phyloP scores from a whole-genome alignment of 768 basidiomycete genomes.

The Boletus sensibilis region DNA sequence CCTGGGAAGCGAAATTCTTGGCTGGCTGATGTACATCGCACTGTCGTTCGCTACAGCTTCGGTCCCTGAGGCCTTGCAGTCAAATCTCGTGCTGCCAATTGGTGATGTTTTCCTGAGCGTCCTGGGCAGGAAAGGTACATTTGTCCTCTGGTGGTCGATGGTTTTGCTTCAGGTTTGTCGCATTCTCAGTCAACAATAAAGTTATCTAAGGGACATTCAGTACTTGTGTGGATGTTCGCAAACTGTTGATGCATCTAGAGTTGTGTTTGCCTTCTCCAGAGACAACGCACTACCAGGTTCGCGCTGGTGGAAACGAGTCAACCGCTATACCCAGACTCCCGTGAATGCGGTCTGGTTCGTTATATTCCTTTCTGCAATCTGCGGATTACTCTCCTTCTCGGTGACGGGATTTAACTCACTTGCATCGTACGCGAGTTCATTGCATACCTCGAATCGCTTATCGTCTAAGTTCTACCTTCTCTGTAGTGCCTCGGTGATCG shows the following conservation, averaged over 20 bases:
- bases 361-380: slow-evolving; percentile 29
- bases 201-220: slow-evolving; percentile 18
- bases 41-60: slow-evolving; percentile 44
- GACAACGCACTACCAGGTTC: slow-evolving; percentile 41
- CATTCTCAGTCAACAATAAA: background rate
- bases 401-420: slow-evolving; percentile 33
- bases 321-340: slow-evolving; percentile 33
- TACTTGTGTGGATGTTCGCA: slow-evolving; percentile 47
- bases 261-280: slow-evolving; percentile 44
- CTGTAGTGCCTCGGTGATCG: slow-evolving; percentile 33
- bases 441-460: background rate
- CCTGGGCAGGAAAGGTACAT: slow-evolving; percentile 41
- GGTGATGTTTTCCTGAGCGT: slow-evolving; percentile 42
- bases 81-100: slow-evolving; percentile 39
- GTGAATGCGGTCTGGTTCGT: slow-evolving; percentile 44
- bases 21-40: slow-evolving; percentile 43
- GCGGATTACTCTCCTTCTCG: slow-evolving; percentile 37
- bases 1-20: slow-evolving; percentile 38
- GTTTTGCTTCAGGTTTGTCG: slow-evolving; percentile 41
- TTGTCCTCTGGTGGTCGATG: slow-evolving; percentile 45
- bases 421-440: slow-evolving; percentile 29
- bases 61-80: slow-evolving; percentile 33
- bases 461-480: background rate
- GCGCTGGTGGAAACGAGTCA: slow-evolving; percentile 36
- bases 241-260: slow-evolving; percentile 46